A percentile compares a stretch with the other conserved stretches of the same genome.
phyloP scores from a whole-genome alignment of 768 basidiomycete species.

The Russula foetens region DNA sequence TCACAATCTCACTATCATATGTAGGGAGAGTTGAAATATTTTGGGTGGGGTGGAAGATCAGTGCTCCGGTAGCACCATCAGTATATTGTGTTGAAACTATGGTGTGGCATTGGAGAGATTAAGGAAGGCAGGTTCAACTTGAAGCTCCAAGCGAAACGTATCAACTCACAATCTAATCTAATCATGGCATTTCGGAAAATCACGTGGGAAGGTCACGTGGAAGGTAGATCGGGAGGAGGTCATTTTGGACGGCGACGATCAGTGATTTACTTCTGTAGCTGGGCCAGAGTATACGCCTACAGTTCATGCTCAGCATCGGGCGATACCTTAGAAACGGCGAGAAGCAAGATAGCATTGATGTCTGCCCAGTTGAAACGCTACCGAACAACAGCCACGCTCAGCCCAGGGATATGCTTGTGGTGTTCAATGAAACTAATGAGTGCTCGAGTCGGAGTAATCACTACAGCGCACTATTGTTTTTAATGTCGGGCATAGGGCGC shows the following conservation, averaged over 20 bases:
- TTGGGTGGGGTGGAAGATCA: slow-evolving; percentile 38
- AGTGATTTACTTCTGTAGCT: slow-evolving; percentile 33
- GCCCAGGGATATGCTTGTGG: background rate
- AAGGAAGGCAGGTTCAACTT: background rate
- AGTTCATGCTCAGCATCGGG: background rate
- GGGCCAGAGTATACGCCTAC: slow-evolving; percentile 32
- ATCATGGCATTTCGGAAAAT: too few relatives aligned
- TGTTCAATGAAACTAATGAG: too few relatives aligned
- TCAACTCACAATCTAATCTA: slow-evolving; percentile 22
- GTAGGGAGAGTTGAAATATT: slow-evolving; percentile 26
- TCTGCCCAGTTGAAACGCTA: background rate
- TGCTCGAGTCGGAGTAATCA: too few relatives aligned
- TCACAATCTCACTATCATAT: slow-evolving; percentile 34
- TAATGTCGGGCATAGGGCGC: background rate
- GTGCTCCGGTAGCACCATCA: slow-evolving; percentile 42
- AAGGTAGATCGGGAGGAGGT: slow-evolving; percentile 7
- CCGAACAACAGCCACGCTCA: background rate
- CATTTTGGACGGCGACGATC: slow-evolving; percentile 31
- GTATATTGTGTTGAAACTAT: slow-evolving; percentile 32
- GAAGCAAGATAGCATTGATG: background rate
- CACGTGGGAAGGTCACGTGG: background rate
- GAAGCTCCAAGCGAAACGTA: background rate
- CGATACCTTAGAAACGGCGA: background rate
- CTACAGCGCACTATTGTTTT: too few relatives aligned
- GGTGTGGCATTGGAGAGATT: background rate